phyloP scores from a whole-genome alignment of 2,329 filamentous ascomycete genomes.

The Magnaporthiopsis poae region DNA sequence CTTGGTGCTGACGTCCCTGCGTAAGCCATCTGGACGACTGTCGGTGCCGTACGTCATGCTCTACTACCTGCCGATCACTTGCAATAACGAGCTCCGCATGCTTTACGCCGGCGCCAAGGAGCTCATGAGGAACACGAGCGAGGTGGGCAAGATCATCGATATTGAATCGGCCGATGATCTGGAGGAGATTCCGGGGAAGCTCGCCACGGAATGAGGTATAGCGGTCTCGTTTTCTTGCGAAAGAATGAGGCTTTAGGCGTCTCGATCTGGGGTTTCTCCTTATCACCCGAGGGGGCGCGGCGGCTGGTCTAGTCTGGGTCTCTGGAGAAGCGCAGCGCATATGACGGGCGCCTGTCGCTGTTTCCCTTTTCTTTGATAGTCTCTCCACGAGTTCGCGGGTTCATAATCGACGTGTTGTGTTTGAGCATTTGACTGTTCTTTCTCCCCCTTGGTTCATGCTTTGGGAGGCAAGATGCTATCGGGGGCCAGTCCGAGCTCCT shows the following conservation, averaged over 20 bases:
- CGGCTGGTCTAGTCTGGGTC: neutral
- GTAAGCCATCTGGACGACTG: slow-evolving; percentile 66
- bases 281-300: neutral
- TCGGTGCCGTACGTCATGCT: slow-evolving; percentile 89
- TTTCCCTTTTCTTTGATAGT: neutral
- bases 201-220: slow-evolving; percentile 25
- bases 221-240: neutral
- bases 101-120: slow-evolving; percentile 93
- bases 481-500: slow-evolving; percentile 54
- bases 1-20: neutral
- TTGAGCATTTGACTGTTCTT: neutral
- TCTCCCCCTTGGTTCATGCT: slow-evolving; percentile 23
- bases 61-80: slow-evolving; percentile 88
- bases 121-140: slow-evolving; percentile 83
- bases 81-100: slow-evolving; percentile 81
- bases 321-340: too few relatives aligned
- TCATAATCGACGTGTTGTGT: neutral
- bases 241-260: neutral
- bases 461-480: slow-evolving; percentile 38
- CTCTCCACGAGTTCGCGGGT: neutral
- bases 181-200: slow-evolving; percentile 64
- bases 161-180: slow-evolving; percentile 72
- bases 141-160: slow-evolving; percentile 81
- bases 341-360: neutral
- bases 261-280: neutral